Evolutionary conservation across 2,329 filamentous ascomycete genomes (phyloP).

Genomic region (Fusarium chuoi): DNA sequence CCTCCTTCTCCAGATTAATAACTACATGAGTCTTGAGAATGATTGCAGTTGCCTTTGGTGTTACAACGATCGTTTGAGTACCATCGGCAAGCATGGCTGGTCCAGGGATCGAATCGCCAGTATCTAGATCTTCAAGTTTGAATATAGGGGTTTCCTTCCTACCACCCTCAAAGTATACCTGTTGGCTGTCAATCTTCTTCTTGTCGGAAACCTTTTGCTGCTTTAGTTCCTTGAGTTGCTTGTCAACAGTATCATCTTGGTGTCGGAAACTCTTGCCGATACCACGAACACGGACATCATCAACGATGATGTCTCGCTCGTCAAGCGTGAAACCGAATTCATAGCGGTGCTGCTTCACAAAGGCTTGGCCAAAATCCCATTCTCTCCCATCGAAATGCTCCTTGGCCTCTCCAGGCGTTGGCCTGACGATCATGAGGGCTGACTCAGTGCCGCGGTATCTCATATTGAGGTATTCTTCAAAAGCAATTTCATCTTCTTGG

Average conservation of each 20-base stretch:
- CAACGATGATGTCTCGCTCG: slow-evolving; percentile 87
- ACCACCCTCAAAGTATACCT: slow-evolving; percentile 88
- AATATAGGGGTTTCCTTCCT: slow-evolving; percentile 83
- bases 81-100: slow-evolving; percentile 89
- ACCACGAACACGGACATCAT: slow-evolving; percentile 87
- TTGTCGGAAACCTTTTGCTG: slow-evolving; percentile 64
- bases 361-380: slow-evolving; percentile 87
- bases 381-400: slow-evolving; percentile 70
- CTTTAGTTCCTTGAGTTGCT: slow-evolving; percentile 79
- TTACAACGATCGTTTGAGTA: slow-evolving; percentile 91
- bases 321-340: slow-evolving; percentile 91
- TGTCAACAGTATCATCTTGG: slow-evolving; percentile 82
- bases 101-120: slow-evolving; percentile 79
- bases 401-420: slow-evolving; percentile 69
- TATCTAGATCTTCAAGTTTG: slow-evolving; percentile 77
- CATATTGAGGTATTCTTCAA: slow-evolving; percentile 95
- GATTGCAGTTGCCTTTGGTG: slow-evolving; percentile 78
- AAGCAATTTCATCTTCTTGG: slow-evolving; percentile 75
- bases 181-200: slow-evolving; percentile 72
- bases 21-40: slow-evolving; percentile 89
- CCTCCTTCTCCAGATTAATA: slow-evolving; percentile 78
- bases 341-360: slow-evolving; percentile 87
- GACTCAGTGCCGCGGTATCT: slow-evolving; percentile 91
- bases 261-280: slow-evolving; percentile 90
- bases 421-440: slow-evolving; percentile 87